phyloP scores from a whole-genome alignment of 805 yeast genomes.

The Starmerella potacharoeniae region DNA sequence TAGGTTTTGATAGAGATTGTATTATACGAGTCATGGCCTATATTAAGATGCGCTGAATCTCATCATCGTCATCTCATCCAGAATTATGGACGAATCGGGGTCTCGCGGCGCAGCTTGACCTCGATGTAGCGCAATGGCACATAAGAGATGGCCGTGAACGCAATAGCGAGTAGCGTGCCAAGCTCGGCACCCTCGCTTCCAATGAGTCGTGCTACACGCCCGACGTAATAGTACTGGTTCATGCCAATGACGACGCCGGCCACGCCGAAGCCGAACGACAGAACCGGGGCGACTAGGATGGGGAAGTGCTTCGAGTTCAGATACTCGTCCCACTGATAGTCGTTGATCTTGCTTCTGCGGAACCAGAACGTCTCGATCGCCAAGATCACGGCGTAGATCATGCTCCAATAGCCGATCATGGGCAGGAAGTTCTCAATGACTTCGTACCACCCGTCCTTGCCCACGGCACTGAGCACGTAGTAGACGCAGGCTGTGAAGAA shows the following conservation, averaged over 20 bases:
- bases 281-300: slow-evolving; percentile 57
- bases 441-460: slow-evolving; percentile 57
- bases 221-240: slow-evolving; percentile 77
- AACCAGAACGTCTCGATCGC: slow-evolving; percentile 64
- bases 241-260: slow-evolving; percentile 79
- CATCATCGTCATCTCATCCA: too few relatives aligned
- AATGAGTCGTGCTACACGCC: slow-evolving; percentile 54
- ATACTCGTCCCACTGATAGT: slow-evolving; percentile 70
- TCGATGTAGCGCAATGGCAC: slow-evolving; percentile 59
- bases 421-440: slow-evolving; percentile 75
- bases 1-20: too few relatives aligned
- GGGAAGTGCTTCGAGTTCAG: slow-evolving; percentile 50
- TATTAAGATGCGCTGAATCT: too few relatives aligned
- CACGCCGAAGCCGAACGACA: slow-evolving; percentile 56
- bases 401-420: slow-evolving; percentile 85
- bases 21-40: too few relatives aligned
- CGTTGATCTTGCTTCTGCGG: slow-evolving; percentile 39
- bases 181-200: slow-evolving; percentile 64
- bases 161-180: slow-evolving; percentile 72
- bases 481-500: slow-evolving; percentile 51
- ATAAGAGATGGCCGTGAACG: slow-evolving; percentile 51
- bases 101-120: slow-evolving; percentile 35
- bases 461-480: slow-evolving; percentile 62
- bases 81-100: slow-evolving; percentile 13
- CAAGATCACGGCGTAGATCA: slow-evolving; percentile 62